Conservation (phyloP, 345 rosid genomes). For the Arabidopsis thaliana region DNA sequence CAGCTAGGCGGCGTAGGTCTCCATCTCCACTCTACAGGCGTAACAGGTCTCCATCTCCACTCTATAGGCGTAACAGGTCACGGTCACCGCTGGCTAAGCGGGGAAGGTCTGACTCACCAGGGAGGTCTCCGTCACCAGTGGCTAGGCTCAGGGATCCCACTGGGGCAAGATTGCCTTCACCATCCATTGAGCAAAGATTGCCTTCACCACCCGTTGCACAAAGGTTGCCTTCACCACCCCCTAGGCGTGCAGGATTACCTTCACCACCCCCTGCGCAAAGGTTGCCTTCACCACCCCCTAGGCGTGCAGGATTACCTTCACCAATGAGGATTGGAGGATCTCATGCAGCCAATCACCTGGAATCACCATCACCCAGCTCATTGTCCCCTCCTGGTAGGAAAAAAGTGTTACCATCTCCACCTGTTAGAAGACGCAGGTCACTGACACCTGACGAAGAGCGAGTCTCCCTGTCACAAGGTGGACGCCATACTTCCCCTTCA, state of each 20-base stretch:
- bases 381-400: constrained; percentile 44
- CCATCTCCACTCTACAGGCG: constrained; percentile 45
- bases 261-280: constrained; percentile 42
- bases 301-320: constrained; percentile 47
- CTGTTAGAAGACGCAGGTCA: constrained; percentile 45
- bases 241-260: constrained; percentile 46
- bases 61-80: constrained; percentile 48
- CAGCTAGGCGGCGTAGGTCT: constrained; percentile 44
- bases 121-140: constrained; percentile 42
- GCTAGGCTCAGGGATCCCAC: constrained; percentile 24
- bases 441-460: constrained; percentile 42
- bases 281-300: constrained; percentile 44
- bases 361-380: constrained; percentile 52
- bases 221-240: constrained; percentile 43
- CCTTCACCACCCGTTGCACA: constrained; percentile 28
- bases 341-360: constrained; percentile 32
- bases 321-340: constrained; percentile 39
- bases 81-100: constrained; percentile 37
- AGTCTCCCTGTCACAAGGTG: constrained; percentile 47
- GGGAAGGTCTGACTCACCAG: constrained; percentile 40
- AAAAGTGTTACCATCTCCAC: constrained; percentile 42
- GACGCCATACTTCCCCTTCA: constrained; percentile 31
- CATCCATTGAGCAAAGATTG: constrained; percentile 30
- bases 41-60: constrained; percentile 50
- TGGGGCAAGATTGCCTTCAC: constrained; percentile 37